Evolutionary conservation across 169 alveolate species (phyloP), one percentile per base, ranked within the genome.

Genomic region (Cryptosporidium xiaoi): DNA sequence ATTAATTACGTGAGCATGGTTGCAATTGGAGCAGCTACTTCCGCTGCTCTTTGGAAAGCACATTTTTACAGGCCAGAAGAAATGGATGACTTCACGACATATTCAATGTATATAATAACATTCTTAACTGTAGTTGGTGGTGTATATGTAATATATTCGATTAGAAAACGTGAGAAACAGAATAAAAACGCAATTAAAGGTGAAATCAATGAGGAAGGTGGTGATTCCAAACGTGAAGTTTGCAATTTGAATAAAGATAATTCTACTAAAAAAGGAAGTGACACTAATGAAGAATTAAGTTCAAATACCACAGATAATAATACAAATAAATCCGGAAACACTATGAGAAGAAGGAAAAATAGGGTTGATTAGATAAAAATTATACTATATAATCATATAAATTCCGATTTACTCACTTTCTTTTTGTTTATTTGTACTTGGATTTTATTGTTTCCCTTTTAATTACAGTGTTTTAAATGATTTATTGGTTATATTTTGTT

Each of bases 1-100:
- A 46, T 77, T 3, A 58, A 60, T 36, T 77, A 77, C 50, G 77
- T 77, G 16, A 77, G 87, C 12, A 77, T 77, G 87, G 87, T 77
- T 27, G 87, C 77, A n/a, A 77, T 77, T 40, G 87, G 87, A 8
- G 87, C 87, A 46, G 87, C 87, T 8, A 77, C 87, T 10, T 77
- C 87, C 12, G 87, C 87, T 1, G 87, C 87, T 10, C 46, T 77
- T n/a, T 77, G 87, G 87, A 77, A 77, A 60, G 56, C 87, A 20
- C 64, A 77, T 31, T 77, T 77, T 16, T 77, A 77, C 27, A 77
- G 87, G 18, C 87, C 87, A 60, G 87, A 77, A 40, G 87, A 77
- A 20, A 77, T 77, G 87, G 87, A 77, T 60, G 65, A 60, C 33
- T 77, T 77, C 13, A 77, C 87, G 15, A 77, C 87, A 2, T 77